Evolutionary conservation across 441 rosid genomes (phyloP).

Genomic region (Corymbia citriodora): DNA sequence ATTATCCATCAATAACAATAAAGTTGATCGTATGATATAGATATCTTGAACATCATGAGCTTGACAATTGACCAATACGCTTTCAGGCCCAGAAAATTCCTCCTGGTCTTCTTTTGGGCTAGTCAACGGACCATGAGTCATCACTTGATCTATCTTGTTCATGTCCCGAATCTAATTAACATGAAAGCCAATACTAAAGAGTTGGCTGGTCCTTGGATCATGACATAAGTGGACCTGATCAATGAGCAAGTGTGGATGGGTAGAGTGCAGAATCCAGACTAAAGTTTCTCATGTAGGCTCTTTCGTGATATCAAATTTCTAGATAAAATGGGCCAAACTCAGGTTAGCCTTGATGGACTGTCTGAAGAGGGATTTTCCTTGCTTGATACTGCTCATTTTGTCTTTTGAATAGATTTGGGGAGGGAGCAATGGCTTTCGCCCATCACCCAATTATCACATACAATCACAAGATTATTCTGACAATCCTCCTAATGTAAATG

Average conservation of each 20-base stretch:
- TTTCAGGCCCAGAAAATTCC: not conserved
- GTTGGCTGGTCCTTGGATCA: not conserved
- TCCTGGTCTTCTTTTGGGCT: not conserved
- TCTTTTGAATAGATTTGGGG: not conserved
- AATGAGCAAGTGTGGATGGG: not conserved
- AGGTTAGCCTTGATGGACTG: not conserved
- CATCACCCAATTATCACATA: not conserved
- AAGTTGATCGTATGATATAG: not conserved
- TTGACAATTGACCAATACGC: not conserved
- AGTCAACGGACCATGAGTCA: not conserved
- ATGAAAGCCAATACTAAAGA: not conserved
- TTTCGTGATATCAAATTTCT: not conserved
- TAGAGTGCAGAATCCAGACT: not conserved
- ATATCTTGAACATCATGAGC: not conserved
- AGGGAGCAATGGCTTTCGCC: not conserved
- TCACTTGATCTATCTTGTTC: not conserved
- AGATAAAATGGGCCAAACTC: not conserved
- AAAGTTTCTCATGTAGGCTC: not conserved
- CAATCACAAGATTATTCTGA: not conserved
- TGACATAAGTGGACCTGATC: not conserved
- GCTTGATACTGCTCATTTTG: not conserved
- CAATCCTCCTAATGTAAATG: not conserved
- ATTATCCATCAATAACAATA: fast-evolving
- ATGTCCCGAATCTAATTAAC: not conserved
- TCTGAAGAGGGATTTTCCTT: not conserved